Percentiles rank a stretch among this genome's conserved stretches.
Conservation (phyloP, 2,329 filamentous ascomycete species). For the Scytalidium sp. region DNA sequence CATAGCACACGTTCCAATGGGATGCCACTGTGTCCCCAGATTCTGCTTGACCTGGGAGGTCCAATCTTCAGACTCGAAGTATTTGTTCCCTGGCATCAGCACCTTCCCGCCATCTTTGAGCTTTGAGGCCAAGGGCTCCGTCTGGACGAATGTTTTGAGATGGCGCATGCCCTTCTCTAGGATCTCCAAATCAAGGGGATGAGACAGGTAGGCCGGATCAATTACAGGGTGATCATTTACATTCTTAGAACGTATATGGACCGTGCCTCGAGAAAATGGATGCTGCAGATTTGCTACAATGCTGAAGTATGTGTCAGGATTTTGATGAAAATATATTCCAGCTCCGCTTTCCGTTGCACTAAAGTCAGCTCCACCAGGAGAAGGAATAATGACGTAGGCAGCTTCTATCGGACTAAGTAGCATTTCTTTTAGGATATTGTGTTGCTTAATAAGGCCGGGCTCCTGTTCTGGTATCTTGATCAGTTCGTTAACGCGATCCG, state of each 20-base stretch:
- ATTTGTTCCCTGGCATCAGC: background rate
- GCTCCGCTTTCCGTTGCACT: conserved; percentile 70
- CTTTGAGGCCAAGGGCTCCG: conserved; percentile 1
- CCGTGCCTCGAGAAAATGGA: conserved; percentile 50
- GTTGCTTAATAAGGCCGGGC: conserved; percentile 40
- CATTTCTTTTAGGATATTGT: conserved; percentile 43
- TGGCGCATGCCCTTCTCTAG: conserved; percentile 1
- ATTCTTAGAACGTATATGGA: conserved; percentile 43
- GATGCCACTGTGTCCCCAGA: conserved; percentile 58
- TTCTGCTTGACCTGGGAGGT: conserved; percentile 4
- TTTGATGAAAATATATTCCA: conserved; percentile 58
- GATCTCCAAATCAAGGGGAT: conserved; percentile 35
- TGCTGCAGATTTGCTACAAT: conserved; percentile 50
- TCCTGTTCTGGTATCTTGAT: background rate
- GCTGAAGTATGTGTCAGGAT: conserved; percentile 45
- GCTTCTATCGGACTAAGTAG: conserved; percentile 27
- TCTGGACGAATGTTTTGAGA: background rate
- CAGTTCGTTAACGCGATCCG: background rate
- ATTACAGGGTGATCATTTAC: conserved; percentile 32
- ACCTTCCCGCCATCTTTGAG: background rate
- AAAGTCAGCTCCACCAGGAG: conserved; percentile 30
- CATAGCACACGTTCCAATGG: conserved; percentile 83
- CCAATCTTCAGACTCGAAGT: background rate
- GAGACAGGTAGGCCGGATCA: conserved; percentile 39
- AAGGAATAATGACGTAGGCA: conserved; percentile 30